These are phyloP conservation scores for Dryadomyces quercivorus DNA, from an alignment of 2,329 filamentous ascomycete species.

Conservation along the genomic window DNA sequence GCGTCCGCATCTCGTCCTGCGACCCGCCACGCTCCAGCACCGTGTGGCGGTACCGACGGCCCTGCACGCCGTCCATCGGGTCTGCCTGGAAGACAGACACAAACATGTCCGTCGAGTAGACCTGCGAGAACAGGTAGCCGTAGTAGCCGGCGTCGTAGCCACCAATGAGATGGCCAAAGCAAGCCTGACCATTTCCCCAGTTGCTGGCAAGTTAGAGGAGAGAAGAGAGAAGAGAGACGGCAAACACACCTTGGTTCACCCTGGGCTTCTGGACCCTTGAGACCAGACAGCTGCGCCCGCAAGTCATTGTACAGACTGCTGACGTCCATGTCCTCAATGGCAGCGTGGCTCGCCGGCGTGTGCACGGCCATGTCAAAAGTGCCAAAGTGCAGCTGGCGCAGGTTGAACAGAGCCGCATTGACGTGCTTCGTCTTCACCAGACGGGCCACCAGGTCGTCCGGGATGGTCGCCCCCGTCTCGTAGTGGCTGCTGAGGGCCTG, in stretches of 20 bases:
- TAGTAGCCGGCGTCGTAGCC: constrained; percentile 84
- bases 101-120: constrained; percentile 82
- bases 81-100: constrained; percentile 64
- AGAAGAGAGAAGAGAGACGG: not conserved
- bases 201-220: constrained; percentile 24
- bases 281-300: constrained; percentile 56
- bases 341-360: constrained; percentile 54
- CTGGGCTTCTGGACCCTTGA: constrained; percentile 60
- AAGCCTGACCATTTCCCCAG: constrained; percentile 70
- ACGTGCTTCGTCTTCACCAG: constrained; percentile 69
- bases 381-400: constrained; percentile 68
- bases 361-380: constrained; percentile 79
- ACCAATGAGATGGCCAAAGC: constrained; percentile 71
- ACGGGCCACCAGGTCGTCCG: constrained; percentile 61
- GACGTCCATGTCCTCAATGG: constrained; percentile 53
- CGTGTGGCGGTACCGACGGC: constrained; percentile 63
- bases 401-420: constrained; percentile 67
- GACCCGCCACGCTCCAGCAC: constrained; percentile 68
- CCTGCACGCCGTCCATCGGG: constrained; percentile 65
- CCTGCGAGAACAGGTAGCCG: constrained; percentile 60
- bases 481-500: constrained; percentile 62
- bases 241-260: constrained; percentile 41
- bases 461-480: constrained; percentile 55
- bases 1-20: constrained; percentile 68
- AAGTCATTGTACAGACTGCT: constrained; percentile 61